These are phyloP conservation scores for Sporothrix protearum DNA, from an alignment of 2,329 filamentous ascomycete species.

Conservation along the genomic window DNA sequence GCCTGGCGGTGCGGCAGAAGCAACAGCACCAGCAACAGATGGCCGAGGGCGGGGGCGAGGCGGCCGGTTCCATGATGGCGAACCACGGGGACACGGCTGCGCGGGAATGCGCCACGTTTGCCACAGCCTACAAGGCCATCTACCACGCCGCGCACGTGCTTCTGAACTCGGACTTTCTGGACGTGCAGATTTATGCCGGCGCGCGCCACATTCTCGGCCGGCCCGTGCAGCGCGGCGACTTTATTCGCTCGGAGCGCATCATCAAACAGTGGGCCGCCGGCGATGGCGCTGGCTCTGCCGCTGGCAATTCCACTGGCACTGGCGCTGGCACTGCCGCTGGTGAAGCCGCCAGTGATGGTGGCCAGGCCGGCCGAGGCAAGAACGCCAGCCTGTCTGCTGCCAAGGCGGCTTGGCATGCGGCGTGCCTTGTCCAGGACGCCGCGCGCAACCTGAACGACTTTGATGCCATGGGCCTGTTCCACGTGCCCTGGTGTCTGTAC, in stretches of 20 bases:
- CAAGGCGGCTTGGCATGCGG: conserved; percentile 25
- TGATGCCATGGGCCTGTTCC: conserved; percentile 26
- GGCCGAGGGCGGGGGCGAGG: too few species aligned
- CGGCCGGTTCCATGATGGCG: background rate
- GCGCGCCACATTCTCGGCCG: conserved; percentile 27
- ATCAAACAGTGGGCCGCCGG: conserved; percentile 25
- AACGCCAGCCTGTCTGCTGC: background rate
- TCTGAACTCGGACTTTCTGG: conserved; percentile 25
- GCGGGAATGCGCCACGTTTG: conserved; percentile 19
- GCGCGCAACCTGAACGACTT: conserved; percentile 13
- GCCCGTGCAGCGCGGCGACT: conserved; percentile 26
- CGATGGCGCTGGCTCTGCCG: too few species aligned
- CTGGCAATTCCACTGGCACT: too few species aligned
- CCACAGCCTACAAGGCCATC: conserved; percentile 21
- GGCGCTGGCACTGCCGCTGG: too few species aligned
- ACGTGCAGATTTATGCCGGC: conserved; percentile 29
- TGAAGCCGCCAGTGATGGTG: too few species aligned
- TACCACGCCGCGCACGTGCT: conserved; percentile 26
- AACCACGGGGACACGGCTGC: background rate
- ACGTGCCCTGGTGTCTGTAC: conserved; percentile 28
- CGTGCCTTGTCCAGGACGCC: conserved; percentile 23
- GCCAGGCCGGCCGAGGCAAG: too few species aligned
- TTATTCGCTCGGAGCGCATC: conserved; percentile 25
- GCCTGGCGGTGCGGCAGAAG: background rate
- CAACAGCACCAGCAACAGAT: too few species aligned